Conservation (phyloP, 345 rosid genomes). For the Citrus trifoliata region DNA sequence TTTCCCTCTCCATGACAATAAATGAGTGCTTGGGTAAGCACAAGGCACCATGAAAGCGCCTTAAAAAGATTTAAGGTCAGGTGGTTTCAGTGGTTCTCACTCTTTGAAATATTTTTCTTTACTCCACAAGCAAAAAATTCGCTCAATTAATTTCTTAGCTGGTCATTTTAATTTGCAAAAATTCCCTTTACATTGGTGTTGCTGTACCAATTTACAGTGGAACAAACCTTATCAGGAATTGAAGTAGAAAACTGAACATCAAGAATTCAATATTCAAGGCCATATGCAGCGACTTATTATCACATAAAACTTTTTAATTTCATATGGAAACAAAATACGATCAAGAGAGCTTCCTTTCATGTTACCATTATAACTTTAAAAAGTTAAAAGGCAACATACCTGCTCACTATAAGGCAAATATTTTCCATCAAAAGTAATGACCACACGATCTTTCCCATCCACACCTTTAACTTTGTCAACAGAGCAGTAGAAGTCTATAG, state of each 20-base stretch:
- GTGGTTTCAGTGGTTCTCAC: not conserved
- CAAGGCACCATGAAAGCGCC: not conserved
- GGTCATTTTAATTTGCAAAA: not conserved
- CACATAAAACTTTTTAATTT: not conserved
- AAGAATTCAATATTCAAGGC: not conserved
- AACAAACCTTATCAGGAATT: not conserved
- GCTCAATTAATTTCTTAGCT: not conserved
- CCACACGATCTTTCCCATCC: constrained; percentile 82
- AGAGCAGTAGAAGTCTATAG: constrained; percentile 92
- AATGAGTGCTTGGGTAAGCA: too few species aligned
- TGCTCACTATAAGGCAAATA: constrained; percentile 75
- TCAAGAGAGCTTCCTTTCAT: not conserved
- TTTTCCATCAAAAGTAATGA: constrained; percentile 84
- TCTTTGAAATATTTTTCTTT: not conserved
- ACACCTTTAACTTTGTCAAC: constrained; percentile 83
- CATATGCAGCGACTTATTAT: too few species aligned
- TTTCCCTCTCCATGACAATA: not conserved
- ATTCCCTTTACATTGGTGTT: not conserved
- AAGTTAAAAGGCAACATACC: constrained; percentile 39
- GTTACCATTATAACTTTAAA: not conserved
- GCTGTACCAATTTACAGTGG: not conserved
- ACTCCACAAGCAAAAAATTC: not conserved
- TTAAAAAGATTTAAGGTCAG: not conserved
- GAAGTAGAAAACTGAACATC: not conserved
- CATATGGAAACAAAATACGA: not conserved